A percentile compares a stretch with the other conserved stretches of the same genome.
Conservation (phyloP, 139 green algal species). For the Haematococcus sp. region DNA sequence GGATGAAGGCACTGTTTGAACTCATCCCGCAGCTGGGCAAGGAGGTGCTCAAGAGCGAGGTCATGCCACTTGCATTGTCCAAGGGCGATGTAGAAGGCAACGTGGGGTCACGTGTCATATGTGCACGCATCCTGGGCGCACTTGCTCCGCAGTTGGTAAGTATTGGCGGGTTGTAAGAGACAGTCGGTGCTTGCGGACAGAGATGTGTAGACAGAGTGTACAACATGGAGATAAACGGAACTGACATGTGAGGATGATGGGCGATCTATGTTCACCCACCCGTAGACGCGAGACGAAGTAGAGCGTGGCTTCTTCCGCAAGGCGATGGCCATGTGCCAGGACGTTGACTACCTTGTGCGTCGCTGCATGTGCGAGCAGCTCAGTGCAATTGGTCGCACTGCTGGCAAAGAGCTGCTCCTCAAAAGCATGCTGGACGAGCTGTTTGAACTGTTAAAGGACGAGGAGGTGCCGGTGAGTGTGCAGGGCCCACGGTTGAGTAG, state of each 20-base stretch:
- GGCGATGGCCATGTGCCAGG: slow-evolving; percentile 45
- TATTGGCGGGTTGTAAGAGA: neutral
- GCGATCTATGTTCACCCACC: no score
- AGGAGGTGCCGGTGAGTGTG: slow-evolving; percentile 41
- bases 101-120: slow-evolving; percentile 34
- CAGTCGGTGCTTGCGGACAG: no score
- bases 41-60: slow-evolving; percentile 39
- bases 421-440: slow-evolving; percentile 43
- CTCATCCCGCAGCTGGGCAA: slow-evolving; percentile 44
- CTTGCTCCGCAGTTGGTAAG: slow-evolving; percentile 34
- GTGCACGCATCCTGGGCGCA: slow-evolving; percentile 33
- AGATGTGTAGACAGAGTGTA: no score
- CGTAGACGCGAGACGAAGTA: slow-evolving; percentile 37
- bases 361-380: slow-evolving; percentile 30
- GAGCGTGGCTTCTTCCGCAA: slow-evolving; percentile 42
- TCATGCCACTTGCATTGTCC: slow-evolving; percentile 37
- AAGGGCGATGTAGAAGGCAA: slow-evolving; percentile 46
- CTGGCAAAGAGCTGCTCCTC: slow-evolving; percentile 13
- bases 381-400: slow-evolving; percentile 16
- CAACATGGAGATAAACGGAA: no score
- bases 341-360: slow-evolving; percentile 39
- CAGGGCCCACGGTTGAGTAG: neutral
- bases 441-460: slow-evolving; percentile 53
- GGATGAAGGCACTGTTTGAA: slow-evolving; percentile 37
- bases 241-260: no score